phyloP scores from a whole-genome alignment of 2,329 filamentous ascomycete species.

The Sporothrix curviconia region DNA sequence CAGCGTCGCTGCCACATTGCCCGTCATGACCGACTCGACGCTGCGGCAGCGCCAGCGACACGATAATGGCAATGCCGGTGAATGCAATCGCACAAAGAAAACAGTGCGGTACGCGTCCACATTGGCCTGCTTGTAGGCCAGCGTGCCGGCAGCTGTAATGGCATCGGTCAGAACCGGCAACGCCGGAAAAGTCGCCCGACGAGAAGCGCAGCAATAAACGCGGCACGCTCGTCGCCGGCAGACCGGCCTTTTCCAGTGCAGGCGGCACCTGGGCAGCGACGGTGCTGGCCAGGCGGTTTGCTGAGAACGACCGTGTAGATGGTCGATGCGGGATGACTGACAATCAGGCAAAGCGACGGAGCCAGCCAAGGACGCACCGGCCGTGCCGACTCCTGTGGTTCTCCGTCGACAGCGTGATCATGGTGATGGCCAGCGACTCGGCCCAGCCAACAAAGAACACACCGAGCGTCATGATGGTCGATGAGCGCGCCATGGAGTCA shows the following conservation, averaged over 20 bases:
- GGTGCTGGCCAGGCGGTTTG: constrained; percentile 27
- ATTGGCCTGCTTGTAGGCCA: constrained; percentile 30
- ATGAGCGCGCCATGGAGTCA: constrained; percentile 23
- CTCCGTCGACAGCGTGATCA: constrained; percentile 28
- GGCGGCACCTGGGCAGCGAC: constrained; percentile 27
- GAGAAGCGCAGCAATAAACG: constrained; percentile 30
- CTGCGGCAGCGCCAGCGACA: constrained; percentile 11
- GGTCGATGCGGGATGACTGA: constrained; percentile 28
- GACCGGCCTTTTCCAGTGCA: constrained; percentile 31
- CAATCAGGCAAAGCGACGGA: constrained; percentile 32
- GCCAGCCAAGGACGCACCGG: constrained; percentile 30
- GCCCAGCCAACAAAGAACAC: constrained; percentile 32
- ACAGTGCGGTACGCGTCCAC: constrained; percentile 31
- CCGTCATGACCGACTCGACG: constrained; percentile 12
- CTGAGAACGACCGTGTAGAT: constrained; percentile 30
- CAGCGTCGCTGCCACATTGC: constrained; percentile 9
- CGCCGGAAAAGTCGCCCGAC: constrained; percentile 23
- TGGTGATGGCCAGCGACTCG: constrained; percentile 30
- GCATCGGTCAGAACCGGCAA: constrained; percentile 27
- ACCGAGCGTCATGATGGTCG: constrained; percentile 25
- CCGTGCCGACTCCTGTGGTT: constrained; percentile 31
- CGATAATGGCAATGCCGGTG: constrained; percentile 27
- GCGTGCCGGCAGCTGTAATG: constrained; percentile 26
- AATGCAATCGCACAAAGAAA: constrained; percentile 31
- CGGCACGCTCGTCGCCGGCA: constrained; percentile 29